Percentiles rank a stretch among this genome's conserved stretches.
Conservation (phyloP, 2,329 filamentous ascomycete species). For the Colletotrichum kahawae region DNA sequence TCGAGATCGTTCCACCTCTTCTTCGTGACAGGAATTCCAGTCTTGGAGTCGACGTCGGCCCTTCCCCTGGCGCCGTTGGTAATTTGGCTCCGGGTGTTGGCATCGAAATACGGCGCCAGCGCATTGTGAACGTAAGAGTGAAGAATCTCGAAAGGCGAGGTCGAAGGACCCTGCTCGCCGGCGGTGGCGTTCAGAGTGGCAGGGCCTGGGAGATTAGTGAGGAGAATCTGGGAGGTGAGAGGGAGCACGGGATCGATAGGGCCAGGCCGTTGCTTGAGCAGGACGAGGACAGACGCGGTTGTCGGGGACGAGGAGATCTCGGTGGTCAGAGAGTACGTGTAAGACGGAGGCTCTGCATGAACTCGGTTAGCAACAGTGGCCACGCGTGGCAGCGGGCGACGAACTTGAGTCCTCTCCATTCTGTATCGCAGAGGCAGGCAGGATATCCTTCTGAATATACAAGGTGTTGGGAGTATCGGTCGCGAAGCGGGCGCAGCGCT, state of each 20-base stretch:
- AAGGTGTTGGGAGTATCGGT: constrained; percentile 85
- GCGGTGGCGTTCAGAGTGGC: constrained; percentile 71
- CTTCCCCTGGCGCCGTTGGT: constrained; percentile 71
- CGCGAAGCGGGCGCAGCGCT: constrained; percentile 88
- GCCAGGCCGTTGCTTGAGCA: constrained; percentile 82
- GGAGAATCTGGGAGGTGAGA: constrained; percentile 86
- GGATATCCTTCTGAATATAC: constrained; percentile 87
- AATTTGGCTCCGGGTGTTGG: constrained; percentile 82
- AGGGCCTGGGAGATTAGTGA: constrained; percentile 88
- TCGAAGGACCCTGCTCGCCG: constrained; percentile 72
- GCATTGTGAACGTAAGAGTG: constrained; percentile 92
- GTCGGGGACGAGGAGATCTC: constrained; percentile 81
- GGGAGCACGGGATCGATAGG: constrained; percentile 85
- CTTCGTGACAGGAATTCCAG: constrained; percentile 95
- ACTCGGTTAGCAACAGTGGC: constrained; percentile 29
- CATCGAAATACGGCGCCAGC: constrained; percentile 95
- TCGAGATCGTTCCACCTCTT: constrained; percentile 96
- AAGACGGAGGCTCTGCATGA: constrained; percentile 51
- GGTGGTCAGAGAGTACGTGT: constrained; percentile 79
- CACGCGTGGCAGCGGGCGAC: not conserved
- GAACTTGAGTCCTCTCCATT: constrained; percentile 44
- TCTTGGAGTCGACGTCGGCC: constrained; percentile 88
- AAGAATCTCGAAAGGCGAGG: constrained; percentile 89
- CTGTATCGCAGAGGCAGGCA: constrained; percentile 56
- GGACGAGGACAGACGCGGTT: constrained; percentile 85